Percentiles rank a stretch among this genome's conserved stretches.
Evolutionary conservation across 176 grass and related monocot species (phyloP).

Genomic region (Cymbopogon citratus): DNA sequence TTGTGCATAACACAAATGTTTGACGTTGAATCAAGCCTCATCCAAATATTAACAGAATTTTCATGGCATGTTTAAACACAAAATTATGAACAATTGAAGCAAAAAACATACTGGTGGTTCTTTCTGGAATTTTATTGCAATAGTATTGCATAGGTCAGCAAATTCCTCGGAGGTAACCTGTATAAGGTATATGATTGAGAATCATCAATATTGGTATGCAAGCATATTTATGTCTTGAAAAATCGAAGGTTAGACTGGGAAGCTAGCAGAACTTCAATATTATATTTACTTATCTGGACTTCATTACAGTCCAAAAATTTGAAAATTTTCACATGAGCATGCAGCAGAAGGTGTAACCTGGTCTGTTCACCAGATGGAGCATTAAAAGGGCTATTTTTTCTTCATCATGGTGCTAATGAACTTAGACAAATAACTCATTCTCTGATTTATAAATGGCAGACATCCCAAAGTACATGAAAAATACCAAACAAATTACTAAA

Average conservation of each 20-base stretch:
- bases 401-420: not conserved
- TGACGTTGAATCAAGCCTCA: not conserved
- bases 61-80: slow-evolving; percentile 3
- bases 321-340: not conserved
- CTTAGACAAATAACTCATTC: not conserved
- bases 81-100: slow-evolving; percentile 5
- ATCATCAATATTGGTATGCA: not conserved
- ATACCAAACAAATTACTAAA: not conserved
- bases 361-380: not conserved
- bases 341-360: slow-evolving; percentile 10
- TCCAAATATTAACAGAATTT: not conserved
- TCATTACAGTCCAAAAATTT: not conserved
- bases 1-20: not conserved
- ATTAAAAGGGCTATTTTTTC: slow-evolving; percentile 17
- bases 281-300: not conserved
- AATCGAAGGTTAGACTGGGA: not conserved
- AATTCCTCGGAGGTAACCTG: slow-evolving; percentile 98
- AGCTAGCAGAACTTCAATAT: not conserved
- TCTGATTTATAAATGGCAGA: not conserved
- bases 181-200: slow-evolving; percentile 23
- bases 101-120: slow-evolving; percentile 78
- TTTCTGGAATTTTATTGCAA: slow-evolving; percentile 93
- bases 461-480: not conserved
- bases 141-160: slow-evolving; percentile 84
- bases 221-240: not conserved